A percentile compares a stretch with the other conserved stretches of the same genome.
Evolutionary conservation across 2,329 filamentous ascomycete genomes (phyloP).

Genomic region (Coniochaeta sp.): DNA sequence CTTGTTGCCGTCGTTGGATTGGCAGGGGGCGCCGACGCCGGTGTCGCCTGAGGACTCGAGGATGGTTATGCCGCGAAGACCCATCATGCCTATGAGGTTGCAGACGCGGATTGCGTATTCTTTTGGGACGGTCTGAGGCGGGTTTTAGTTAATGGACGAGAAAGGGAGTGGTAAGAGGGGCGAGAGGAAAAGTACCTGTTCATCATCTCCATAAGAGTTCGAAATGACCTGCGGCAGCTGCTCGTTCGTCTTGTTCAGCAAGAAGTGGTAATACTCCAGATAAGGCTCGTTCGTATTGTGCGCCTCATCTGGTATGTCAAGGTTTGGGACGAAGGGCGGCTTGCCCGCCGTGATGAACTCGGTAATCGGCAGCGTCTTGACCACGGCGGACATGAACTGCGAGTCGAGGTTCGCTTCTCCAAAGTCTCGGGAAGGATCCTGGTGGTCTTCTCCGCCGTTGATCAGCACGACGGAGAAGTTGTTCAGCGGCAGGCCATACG

Average conservation of each 20-base stretch:
- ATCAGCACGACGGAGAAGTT: conserved; percentile 33
- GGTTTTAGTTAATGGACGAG: not conserved
- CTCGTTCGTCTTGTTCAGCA: conserved; percentile 41
- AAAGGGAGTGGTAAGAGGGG: not conserved
- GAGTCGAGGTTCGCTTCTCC: conserved; percentile 19
- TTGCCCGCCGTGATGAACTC: conserved; percentile 18
- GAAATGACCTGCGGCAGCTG: conserved; percentile 53
- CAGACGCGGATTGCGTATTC: conserved; percentile 52
- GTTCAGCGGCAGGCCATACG: conserved; percentile 31
- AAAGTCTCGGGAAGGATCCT: conserved; percentile 19
- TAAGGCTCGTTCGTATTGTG: conserved; percentile 59
- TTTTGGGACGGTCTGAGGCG: conserved; percentile 40
- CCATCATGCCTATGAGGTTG: conserved; percentile 54
- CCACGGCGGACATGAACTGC: conserved; percentile 12
- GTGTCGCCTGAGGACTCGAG: conserved; percentile 54
- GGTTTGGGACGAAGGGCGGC: conserved; percentile 21
- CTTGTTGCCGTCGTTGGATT: conserved; percentile 50
- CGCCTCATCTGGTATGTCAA: conserved; percentile 13
- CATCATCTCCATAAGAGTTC: conserved; percentile 61
- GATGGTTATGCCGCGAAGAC: conserved; percentile 54
- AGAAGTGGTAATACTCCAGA: conserved; percentile 53
- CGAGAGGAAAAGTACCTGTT: conserved; percentile 30
- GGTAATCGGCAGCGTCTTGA: conserved; percentile 16
- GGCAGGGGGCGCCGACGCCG: conserved; percentile 47
- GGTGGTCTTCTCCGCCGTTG: conserved; percentile 31